A percentile compares a stretch with the other conserved stretches of the same genome.
Conservation (phyloP, 345 rosid species). For the Luvunga scandens region DNA sequence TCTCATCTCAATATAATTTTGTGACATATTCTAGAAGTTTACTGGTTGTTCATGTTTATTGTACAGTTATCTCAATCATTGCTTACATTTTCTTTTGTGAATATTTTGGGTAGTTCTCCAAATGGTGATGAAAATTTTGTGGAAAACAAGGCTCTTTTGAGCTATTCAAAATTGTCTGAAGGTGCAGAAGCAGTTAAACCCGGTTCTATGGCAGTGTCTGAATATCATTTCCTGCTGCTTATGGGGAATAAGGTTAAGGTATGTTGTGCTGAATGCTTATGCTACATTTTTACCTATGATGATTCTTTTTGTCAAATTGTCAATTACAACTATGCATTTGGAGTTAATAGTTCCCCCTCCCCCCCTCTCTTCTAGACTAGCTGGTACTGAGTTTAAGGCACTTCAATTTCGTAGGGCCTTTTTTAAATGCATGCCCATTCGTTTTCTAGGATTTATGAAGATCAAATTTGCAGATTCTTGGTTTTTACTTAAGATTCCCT, state of each 20-base stretch:
- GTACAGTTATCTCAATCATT: neutral
- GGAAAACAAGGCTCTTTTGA: constrained; percentile 96
- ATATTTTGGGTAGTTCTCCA: constrained; percentile 52
- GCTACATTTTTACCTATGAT: neutral
- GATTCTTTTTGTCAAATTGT: constrained; percentile 5
- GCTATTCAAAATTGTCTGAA: constrained; percentile 71
- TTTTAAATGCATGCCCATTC: neutral
- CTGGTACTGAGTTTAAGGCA: neutral
- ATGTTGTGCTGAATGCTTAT: constrained; percentile 28
- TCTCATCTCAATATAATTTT: neutral
- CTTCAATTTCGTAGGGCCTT: neutral
- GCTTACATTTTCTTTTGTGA: constrained; percentile 18
- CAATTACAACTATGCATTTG: neutral
- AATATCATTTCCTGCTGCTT: constrained; percentile 93
- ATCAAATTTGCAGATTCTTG: neutral
- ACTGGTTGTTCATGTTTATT: constrained; percentile 7
- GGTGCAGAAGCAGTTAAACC: constrained; percentile 76
- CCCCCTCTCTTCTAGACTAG: neutral
- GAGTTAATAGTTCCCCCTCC: neutral
- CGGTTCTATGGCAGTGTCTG: constrained; percentile 89
- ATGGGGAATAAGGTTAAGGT: constrained; percentile 96
- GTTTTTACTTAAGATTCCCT: constrained; percentile 2
- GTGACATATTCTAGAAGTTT: neutral
- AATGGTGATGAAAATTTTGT: constrained; percentile 95
- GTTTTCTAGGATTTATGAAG: neutral